Conservation (phyloP, 352 stramenopile species). For the Pythium sukuiense region DNA sequence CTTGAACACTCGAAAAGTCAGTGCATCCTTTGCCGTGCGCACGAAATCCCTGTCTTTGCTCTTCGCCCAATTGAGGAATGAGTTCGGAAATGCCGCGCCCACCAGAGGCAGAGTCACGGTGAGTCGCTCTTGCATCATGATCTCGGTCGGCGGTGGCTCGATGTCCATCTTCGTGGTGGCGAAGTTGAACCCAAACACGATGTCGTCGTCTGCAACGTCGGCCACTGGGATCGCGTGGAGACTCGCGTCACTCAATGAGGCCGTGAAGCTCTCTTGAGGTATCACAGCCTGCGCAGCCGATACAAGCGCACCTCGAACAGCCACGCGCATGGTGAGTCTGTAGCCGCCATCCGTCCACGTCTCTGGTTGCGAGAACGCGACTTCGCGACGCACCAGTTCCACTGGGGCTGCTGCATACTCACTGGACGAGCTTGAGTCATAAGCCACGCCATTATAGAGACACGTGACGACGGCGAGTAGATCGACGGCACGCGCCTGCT, state of each 20-base stretch:
- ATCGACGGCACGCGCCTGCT: slow-evolving; percentile 8
- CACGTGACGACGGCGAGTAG: slow-evolving; percentile 11
- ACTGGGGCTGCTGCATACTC: neutral
- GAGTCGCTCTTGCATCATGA: neutral
- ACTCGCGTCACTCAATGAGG: too few relatives aligned
- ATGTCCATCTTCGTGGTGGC: neutral
- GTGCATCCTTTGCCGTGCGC: neutral
- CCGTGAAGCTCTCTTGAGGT: too few relatives aligned
- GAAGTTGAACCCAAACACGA: slow-evolving; percentile 12
- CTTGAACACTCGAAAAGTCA: neutral
- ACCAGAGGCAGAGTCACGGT: neutral
- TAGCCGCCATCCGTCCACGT: slow-evolving; percentile 12
- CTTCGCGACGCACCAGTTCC: slow-evolving; percentile 10
- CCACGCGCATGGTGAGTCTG: slow-evolving; percentile 11
- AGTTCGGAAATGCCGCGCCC: slow-evolving; percentile 9
- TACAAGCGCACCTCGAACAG: neutral
- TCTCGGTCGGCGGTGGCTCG: neutral
- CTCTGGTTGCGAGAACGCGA: slow-evolving; percentile 15
- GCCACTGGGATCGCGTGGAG: slow-evolving; percentile 6
- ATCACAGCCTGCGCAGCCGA: neutral
- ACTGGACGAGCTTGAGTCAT: neutral
- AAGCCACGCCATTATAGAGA: slow-evolving; percentile 10
- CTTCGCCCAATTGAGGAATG: slow-evolving; percentile 3
- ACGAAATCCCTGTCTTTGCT: neutral
- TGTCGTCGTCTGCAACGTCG: slow-evolving; percentile 12